phyloP scores from a whole-genome alignment of 2,329 filamentous ascomycete species.

The Nemania sp. region DNA sequence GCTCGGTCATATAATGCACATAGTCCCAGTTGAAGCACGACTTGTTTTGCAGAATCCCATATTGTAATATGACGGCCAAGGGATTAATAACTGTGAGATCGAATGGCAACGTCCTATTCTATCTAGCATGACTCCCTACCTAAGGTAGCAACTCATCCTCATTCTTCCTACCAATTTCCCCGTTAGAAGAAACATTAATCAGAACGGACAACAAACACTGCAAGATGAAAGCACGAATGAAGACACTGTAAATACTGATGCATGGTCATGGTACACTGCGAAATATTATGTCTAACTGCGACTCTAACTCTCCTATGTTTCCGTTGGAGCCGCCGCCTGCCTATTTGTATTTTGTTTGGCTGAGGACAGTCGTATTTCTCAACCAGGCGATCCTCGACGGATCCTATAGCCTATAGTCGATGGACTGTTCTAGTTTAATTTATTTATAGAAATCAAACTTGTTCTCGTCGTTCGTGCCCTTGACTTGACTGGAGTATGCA shows the following conservation, averaged over 20 bases:
- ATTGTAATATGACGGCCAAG: too few species aligned
- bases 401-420: not conserved
- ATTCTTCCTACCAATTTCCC: too few species aligned
- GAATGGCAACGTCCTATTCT: too few species aligned
- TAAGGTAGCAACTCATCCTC: too few species aligned
- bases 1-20: too few species aligned
- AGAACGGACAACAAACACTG: not conserved
- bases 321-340: slow-evolving; percentile 5
- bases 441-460: slow-evolving; percentile 96
- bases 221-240: not conserved
- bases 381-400: not conserved
- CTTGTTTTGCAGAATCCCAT: too few species aligned
- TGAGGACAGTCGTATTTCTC: not conserved
- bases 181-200: not conserved
- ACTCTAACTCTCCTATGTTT: slow-evolving; percentile 8
- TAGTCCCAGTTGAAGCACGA: too few species aligned
- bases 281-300: slow-evolving; percentile 14
- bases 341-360: not conserved
- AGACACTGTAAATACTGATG: slow-evolving; percentile 18
- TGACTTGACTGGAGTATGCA: slow-evolving; percentile 96
- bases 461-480: slow-evolving; percentile 74
- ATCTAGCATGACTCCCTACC: too few species aligned
- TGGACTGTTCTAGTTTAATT: slow-evolving; percentile 31
- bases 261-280: slow-evolving; percentile 38
- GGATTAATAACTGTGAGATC: not conserved